These are phyloP conservation scores for Ricinus communis DNA, from an alignment of 345 rosid genomes.

Conservation along the genomic window DNA sequence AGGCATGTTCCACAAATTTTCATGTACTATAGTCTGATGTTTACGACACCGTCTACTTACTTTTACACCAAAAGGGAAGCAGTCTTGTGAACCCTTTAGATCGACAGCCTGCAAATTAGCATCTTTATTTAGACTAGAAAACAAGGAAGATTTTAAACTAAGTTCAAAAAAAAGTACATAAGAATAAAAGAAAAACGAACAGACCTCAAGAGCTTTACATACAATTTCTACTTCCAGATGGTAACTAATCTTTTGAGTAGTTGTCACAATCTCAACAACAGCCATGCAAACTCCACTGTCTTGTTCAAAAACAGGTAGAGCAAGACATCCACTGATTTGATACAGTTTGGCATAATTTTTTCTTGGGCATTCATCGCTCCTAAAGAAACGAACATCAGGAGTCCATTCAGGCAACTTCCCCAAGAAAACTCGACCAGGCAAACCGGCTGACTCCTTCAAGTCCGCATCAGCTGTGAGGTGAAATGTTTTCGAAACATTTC, in stretches of 20 bases:
- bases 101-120: conserved; percentile 63
- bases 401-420: conserved; percentile 84
- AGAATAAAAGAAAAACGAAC: conserved; percentile 4
- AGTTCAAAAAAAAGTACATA: not conserved
- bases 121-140: conserved; percentile 17
- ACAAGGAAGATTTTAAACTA: conserved; percentile 11
- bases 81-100: conserved; percentile 55
- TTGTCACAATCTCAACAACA: conserved; percentile 78
- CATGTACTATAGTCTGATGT: not conserved
- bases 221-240: conserved; percentile 59
- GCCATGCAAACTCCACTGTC: conserved; percentile 71
- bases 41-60: conserved; percentile 35
- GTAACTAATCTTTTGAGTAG: conserved; percentile 61
- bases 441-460: conserved; percentile 53
- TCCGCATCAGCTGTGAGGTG: conserved; percentile 63
- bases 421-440: conserved; percentile 76
- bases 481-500: conserved; percentile 57
- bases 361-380: conserved; percentile 67
- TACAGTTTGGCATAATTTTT: conserved; percentile 52
- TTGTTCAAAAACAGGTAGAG: conserved; percentile 73
- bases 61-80: conserved; percentile 43
- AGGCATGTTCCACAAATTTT: not conserved
- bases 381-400: conserved; percentile 83
- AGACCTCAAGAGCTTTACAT: conserved; percentile 84
- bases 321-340: conserved; percentile 73